These are phyloP conservation scores for Volutella citrinella DNA, from an alignment of 2,329 filamentous ascomycete species.

Conservation along the genomic window DNA sequence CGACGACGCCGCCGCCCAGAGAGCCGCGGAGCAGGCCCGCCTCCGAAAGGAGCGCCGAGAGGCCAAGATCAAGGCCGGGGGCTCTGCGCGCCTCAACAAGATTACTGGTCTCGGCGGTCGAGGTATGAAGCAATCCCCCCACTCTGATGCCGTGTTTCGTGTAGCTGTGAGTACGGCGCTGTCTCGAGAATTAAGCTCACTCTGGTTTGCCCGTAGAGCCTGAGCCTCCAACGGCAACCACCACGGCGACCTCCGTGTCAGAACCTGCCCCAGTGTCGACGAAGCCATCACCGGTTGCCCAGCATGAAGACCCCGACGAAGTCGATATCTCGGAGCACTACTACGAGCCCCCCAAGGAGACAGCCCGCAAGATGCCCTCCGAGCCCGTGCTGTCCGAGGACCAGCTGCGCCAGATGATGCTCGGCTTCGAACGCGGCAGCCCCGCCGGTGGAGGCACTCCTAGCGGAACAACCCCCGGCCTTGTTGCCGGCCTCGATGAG, in stretches of 20 bases:
- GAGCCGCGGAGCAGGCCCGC: conserved; percentile 64
- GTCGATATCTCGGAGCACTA: conserved; percentile 76
- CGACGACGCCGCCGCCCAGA: conserved; percentile 46
- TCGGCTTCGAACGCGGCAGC: conserved; percentile 46
- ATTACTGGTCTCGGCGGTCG: conserved; percentile 67
- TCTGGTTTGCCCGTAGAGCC: no score
- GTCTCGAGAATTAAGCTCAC: no score
- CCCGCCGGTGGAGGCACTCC: conserved; percentile 7
- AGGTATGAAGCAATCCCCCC: conserved; percentile 29
- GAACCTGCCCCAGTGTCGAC: conserved; percentile 28
- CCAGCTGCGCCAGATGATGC: conserved; percentile 64
- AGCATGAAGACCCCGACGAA: conserved; percentile 66
- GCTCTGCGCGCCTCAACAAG: conserved; percentile 66
- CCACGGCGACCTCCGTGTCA: conserved; percentile 26
- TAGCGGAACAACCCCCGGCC: conserved; percentile 8
- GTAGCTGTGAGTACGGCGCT: no score
- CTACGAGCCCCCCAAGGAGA: conserved; percentile 51
- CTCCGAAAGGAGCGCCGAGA: conserved; percentile 76
- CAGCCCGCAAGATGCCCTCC: conserved; percentile 27
- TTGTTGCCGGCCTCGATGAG: conserved; percentile 20
- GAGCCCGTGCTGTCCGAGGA: conserved; percentile 48
- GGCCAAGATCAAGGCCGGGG: conserved; percentile 73
- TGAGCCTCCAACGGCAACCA: conserved; percentile 21
- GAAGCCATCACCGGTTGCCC: conserved; percentile 27
- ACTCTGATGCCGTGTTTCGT: no score